A percentile compares a stretch with the other conserved stretches of the same genome.
phyloP scores from a whole-genome alignment of 2,329 filamentous ascomycete species.

The Aurifilum marmelostoma region DNA sequence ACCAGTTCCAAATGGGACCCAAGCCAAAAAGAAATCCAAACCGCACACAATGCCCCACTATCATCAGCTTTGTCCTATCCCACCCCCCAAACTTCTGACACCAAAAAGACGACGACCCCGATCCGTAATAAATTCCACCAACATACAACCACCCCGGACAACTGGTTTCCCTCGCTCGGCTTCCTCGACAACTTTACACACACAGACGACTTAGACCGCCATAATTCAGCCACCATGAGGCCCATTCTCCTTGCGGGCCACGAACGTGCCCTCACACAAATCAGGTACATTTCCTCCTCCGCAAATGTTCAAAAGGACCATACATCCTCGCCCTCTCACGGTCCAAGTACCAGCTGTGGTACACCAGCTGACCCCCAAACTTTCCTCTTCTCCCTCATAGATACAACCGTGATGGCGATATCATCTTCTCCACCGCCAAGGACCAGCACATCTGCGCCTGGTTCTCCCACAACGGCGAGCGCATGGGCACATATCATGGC shows the following conservation, averaged over 20 bases:
- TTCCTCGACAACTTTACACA: background rate
- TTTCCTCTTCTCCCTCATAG: constrained; percentile 43
- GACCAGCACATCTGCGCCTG: constrained; percentile 97
- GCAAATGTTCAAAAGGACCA: constrained; percentile 17
- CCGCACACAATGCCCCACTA: constrained; percentile 19
- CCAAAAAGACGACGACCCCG: constrained; percentile 8
- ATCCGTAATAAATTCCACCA: constrained; percentile 14
- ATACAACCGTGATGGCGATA: constrained; percentile 93
- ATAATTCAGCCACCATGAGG: constrained; percentile 72
- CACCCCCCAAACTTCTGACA: constrained; percentile 12
- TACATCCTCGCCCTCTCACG: background rate
- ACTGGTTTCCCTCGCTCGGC: background rate
- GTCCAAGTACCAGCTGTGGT: background rate
- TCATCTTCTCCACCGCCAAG: constrained; percentile 94
- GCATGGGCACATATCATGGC: constrained; percentile 93
- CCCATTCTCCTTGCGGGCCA: constrained; percentile 95
- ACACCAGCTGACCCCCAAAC: constrained; percentile 11
- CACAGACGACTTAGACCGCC: constrained; percentile 19
- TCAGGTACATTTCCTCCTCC: constrained; percentile 62
- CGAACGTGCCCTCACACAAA: constrained; percentile 94
- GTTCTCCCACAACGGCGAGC: constrained; percentile 97
- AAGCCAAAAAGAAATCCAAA: constrained; percentile 18
- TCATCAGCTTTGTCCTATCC: constrained; percentile 26
- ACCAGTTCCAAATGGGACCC: constrained; percentile 7
- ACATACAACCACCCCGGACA: background rate